Percentiles rank a stretch among this genome's conserved stretches.
Conservation (phyloP, 306 rosid species). For the Canavalia gladiata region DNA sequence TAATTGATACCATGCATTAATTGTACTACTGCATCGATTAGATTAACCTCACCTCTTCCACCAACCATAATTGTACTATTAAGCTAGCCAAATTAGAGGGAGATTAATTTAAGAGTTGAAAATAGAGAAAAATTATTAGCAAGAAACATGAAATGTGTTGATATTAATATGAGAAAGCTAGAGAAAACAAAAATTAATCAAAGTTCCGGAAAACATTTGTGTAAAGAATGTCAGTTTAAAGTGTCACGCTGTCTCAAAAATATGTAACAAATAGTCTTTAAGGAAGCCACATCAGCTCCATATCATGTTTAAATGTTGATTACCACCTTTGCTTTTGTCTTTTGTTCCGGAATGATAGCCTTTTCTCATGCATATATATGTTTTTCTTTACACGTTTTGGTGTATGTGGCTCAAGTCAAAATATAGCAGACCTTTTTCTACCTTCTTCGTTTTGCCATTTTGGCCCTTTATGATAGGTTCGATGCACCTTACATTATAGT, state of each 20-base stretch:
- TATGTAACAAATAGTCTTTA: conserved; percentile 51
- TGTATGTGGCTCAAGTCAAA: not conserved
- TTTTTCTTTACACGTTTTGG: not conserved
- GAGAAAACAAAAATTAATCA: not conserved
- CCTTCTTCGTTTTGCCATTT: not conserved
- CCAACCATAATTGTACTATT: not conserved
- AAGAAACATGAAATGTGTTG: not conserved
- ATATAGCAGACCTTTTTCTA: not conserved
- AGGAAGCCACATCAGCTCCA: conserved; percentile 53
- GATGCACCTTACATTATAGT: not conserved
- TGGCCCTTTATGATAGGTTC: not conserved
- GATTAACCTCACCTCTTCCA: not conserved
- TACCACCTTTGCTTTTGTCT: conserved; percentile 41
- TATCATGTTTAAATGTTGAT: conserved; percentile 45
- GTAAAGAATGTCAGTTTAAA: conserved; percentile 40
- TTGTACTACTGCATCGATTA: not conserved
- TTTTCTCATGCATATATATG: conserved; percentile 11
- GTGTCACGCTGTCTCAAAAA: conserved; percentile 43
- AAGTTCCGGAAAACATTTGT: not conserved
- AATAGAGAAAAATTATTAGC: not conserved
- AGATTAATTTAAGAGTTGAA: conserved; percentile 4
- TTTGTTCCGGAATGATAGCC: not conserved
- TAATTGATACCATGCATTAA: conserved; percentile 2
- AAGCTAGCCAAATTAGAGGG: not conserved
- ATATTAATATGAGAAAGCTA: not conserved